Base-by-base conservation (phyloP, 2,329 filamentous ascomycete genomes). In the Ceratocystis albifundus region DNA sequence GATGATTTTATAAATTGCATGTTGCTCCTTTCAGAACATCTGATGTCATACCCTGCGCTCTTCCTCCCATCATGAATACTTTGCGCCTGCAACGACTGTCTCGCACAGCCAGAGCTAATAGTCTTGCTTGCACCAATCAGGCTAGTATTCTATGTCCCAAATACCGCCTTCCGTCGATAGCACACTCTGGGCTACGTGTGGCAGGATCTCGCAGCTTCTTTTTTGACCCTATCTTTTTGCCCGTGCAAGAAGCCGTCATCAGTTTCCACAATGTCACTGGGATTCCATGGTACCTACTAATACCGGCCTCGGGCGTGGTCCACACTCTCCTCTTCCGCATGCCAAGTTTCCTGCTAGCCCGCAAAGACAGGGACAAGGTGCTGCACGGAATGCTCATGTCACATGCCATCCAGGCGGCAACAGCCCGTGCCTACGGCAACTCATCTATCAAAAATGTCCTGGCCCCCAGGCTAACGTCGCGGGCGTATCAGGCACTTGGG, bases 261-360 rank as follows among this genome's bases (percentile, higher is more conserved):
- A 73, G 73, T 59, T 65, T 80, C 8, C 82, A 85, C 70, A 66
- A 68, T 28, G 50, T 71, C 61, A 75, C 75, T 28, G 76, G 77
- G 46, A 71, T 80, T 1, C 81, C 82, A 1, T 85, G 82, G 82
- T 83, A 76, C 69, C 69, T 83, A 41, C 76, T 78, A 32, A 81
- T 85, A 61, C 81, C 82, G 3, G 74, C 81, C n/a, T 73, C 81
- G 15, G 80, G 80, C 5, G 68, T 83, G 1, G 72, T 74, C 59
- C 73, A 83, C 70, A 80, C 76, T 72, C 70, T 77, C 48, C 66
- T 76, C 61, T 70, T 80, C 67, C 76, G 82, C 15, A 71, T 82
- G 3, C 82, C 82, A 4, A 73, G 80, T 5, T 75, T 74, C 45
- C 69, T 77, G 66, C 79, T 82, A 71, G 76, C 71, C 55, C 70